Evolutionary conservation across 2,329 filamentous ascomycete genomes (phyloP).

Genomic region (Hypoxylon rubiginosum): DNA sequence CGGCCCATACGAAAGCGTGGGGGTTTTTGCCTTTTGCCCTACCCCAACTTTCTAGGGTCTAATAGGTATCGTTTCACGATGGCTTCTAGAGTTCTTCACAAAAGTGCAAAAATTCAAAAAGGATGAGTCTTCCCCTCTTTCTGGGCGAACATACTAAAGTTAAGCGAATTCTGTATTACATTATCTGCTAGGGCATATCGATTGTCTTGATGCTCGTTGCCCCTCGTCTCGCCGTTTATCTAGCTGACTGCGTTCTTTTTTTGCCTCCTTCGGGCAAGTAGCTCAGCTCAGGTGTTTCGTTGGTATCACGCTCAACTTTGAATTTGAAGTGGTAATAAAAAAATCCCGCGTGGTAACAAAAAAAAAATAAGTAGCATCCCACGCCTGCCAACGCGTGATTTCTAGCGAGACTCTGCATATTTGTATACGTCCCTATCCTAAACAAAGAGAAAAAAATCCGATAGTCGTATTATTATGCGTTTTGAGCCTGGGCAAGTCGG

Average conservation of each 20-base stretch:
- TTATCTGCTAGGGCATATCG: slow-evolving; percentile 27
- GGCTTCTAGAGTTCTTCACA: slow-evolving; percentile 17
- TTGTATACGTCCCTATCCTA: slow-evolving; percentile 22
- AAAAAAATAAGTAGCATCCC: slow-evolving; percentile 25
- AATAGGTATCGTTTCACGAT: slow-evolving; percentile 36
- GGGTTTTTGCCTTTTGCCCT: slow-evolving; percentile 7
- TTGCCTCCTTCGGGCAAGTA: slow-evolving; percentile 15
- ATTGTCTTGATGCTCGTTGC: neutral
- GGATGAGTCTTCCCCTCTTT: neutral
- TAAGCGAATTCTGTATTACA: slow-evolving; percentile 35
- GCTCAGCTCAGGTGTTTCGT: slow-evolving; percentile 12
- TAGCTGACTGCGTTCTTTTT: slow-evolving; percentile 24
- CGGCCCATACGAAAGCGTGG: slow-evolving; percentile 20
- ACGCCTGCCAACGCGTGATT: slow-evolving; percentile 32
- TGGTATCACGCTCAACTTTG: slow-evolving; percentile 20
- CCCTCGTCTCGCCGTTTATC: slow-evolving; percentile 15
- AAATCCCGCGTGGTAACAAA: slow-evolving; percentile 31
- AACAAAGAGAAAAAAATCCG: slow-evolving; percentile 20
- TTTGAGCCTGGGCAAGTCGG: slow-evolving; percentile 28
- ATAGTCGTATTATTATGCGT: slow-evolving; percentile 32
- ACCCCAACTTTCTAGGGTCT: slow-evolving; percentile 3
- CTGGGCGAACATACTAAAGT: neutral
- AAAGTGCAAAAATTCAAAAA: neutral
- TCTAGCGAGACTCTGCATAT: slow-evolving; percentile 32
- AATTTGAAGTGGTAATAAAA: slow-evolving; percentile 9